Conservation (phyloP, 2,329 filamentous ascomycete species). For the Cytospora schulzeri region DNA sequence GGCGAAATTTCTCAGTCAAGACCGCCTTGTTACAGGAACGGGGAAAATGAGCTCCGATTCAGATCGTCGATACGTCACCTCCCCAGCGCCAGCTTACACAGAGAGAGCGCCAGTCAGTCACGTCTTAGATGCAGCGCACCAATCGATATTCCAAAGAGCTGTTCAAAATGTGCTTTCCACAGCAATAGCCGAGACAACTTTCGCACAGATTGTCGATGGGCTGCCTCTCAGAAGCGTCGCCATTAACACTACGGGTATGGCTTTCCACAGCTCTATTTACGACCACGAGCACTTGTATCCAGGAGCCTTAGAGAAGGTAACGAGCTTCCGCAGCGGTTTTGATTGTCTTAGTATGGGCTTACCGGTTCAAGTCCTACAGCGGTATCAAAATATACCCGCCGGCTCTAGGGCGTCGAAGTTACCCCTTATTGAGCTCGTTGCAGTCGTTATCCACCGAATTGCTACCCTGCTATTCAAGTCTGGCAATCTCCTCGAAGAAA, state of each 20-base stretch:
- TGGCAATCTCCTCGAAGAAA: neutral
- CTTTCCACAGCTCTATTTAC: neutral
- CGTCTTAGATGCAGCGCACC: neutral
- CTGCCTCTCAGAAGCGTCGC: neutral
- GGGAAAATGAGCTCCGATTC: neutral
- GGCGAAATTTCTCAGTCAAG: neutral
- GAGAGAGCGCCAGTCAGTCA: neutral
- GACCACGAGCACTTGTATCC: neutral
- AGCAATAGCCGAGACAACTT: neutral
- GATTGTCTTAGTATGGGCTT: neutral
- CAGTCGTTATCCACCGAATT: neutral
- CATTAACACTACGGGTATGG: neutral
- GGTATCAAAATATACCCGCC: neutral
- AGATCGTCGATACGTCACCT: neutral
- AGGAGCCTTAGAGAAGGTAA: neutral
- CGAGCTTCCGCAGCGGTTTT: neutral
- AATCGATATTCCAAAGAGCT: neutral
- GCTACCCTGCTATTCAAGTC: neutral
- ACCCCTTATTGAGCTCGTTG: neutral
- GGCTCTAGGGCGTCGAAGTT: neutral
- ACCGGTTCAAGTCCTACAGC: neutral
- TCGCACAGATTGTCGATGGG: constrained; percentile 3
- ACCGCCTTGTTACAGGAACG: neutral
- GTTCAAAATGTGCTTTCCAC: neutral
- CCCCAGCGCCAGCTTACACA: neutral